A percentile compares a stretch with the other conserved stretches of the same genome.
Evolutionary conservation across 306 rosid genomes (phyloP).

Genomic region (Pterocarpus santalinus): DNA sequence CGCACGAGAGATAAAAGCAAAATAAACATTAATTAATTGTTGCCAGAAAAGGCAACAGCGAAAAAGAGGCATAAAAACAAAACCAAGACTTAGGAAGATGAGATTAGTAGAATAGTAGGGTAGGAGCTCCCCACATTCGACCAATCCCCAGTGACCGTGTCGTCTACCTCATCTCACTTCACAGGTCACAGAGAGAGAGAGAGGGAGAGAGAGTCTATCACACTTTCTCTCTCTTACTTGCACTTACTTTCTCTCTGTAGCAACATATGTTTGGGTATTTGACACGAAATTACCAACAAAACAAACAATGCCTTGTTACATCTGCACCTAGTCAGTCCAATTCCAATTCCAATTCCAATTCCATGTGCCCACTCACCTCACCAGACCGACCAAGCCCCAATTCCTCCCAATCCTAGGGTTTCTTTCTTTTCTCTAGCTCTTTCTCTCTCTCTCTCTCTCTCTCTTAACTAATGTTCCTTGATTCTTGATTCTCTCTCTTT

Average conservation of each 20-base stretch:
- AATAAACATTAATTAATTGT: neutral
- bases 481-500: slow-evolving; percentile 21
- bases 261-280: slow-evolving; percentile 17
- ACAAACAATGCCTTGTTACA: slow-evolving; percentile 58
- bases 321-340: slow-evolving; percentile 40
- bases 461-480: slow-evolving; percentile 41
- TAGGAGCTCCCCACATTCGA: slow-evolving; percentile 37
- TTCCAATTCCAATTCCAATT: slow-evolving; percentile 46
- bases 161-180: slow-evolving; percentile 28
- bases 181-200: slow-evolving; percentile 35
- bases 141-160: slow-evolving; percentile 56
- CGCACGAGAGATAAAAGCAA: neutral
- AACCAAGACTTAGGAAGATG: neutral
- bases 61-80: neutral
- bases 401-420: slow-evolving; percentile 61
- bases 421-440: slow-evolving; percentile 32
- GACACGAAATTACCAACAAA: slow-evolving; percentile 50
- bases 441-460: slow-evolving; percentile 26
- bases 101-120: neutral
- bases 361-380: slow-evolving; percentile 50
- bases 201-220: too few relatives aligned
- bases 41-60: neutral
- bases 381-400: slow-evolving; percentile 40
- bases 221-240: neutral
- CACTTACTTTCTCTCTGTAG: slow-evolving; percentile 41